These are phyloP conservation scores for Tuber aestivum DNA, from an alignment of 495 filamentous ascomycete genomes.

Conservation along the genomic window DNA sequence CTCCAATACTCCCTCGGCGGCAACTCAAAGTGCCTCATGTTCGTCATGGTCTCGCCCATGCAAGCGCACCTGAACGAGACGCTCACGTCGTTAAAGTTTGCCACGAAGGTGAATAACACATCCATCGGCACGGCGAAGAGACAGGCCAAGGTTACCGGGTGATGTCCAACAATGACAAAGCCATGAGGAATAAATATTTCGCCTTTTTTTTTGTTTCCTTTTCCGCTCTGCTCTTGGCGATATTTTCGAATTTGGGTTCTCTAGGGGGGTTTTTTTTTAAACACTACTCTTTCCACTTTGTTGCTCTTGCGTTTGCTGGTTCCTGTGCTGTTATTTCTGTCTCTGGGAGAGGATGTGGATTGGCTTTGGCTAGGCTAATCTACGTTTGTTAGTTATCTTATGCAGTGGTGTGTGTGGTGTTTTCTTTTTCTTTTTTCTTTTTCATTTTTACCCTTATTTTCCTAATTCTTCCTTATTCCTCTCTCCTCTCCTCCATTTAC, in stretches of 20 bases:
- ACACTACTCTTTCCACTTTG: constrained; percentile 9
- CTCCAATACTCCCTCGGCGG: constrained; percentile 92
- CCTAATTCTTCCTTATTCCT: neutral
- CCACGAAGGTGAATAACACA: constrained; percentile 64
- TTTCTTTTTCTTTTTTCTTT: no score
- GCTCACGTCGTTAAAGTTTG: constrained; percentile 91
- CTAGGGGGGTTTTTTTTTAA: constrained; percentile 9
- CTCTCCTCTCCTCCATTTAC: neutral
- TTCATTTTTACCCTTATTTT: no score
- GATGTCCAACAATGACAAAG: constrained; percentile 11
- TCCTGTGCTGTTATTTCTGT: neutral
- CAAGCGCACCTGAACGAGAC: constrained; percentile 90
- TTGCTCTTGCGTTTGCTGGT: constrained; percentile 5
- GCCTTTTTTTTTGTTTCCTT: constrained; percentile 10
- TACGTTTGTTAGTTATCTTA: neutral
- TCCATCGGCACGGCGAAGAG: constrained; percentile 42
- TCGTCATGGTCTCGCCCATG: constrained; percentile 92
- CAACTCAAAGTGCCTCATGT: constrained; percentile 97
- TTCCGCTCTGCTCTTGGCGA: neutral
- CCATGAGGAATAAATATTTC: constrained; percentile 14
- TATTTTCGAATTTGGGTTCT: constrained; percentile 4
- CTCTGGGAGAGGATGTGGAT: neutral
- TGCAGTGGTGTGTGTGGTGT: neutral
- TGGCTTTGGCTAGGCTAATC: neutral
- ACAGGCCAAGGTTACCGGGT: constrained; percentile 31